Base-by-base conservation (phyloP, 805 yeast genomes). In the Sporopachydermia lactativora region DNA sequence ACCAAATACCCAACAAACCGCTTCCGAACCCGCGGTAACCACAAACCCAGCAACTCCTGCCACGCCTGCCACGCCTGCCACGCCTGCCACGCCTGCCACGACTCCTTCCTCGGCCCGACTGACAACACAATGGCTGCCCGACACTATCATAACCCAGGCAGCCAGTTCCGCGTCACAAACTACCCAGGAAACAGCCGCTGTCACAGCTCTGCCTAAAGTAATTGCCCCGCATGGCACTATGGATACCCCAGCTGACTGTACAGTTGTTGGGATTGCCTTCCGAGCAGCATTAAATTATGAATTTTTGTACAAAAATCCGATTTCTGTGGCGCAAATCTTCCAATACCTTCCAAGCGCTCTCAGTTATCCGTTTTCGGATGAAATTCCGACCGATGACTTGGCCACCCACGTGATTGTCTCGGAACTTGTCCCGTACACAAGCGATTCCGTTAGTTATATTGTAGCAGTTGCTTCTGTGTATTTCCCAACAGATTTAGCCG, bases 391-490 rank as follows among this genome's bases (percentile, higher is more conserved):
- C 15, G 53, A 70, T 4, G 60, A 63, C 18, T 71, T 83, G 16
- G 56, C 75, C 5, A 84, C 88, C 47, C 62, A 65, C n/a, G 8
- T 24, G 31, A 8, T 24, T 24, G 31, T 24, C n/a, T 24, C 31
- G 43, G 73, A 78, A 55, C 68, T 89, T 50, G 76, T 79, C 45
- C 97, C 97, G 34, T 81, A 76, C 54, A 68, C 77, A 14, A 70
- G 83, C 2, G 42, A 64, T 1, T 60, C 59, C 11, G 66, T 65
- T 39, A 65, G 64, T 38, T 89, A 84, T 58, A 71, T 85, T 45
- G 83, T 83, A 42, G 81, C 96, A 0, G 82, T 88, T 45, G 97
- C 96, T 4, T 81, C 81, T 55, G 80, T 84, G 42, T 85, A 81
- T 55, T 80, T 85, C 62, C 95, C 95, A 16, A 55, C 61, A 6